Evolutionary conservation across 75 land plant genomes (phyloP), one percentile per base, ranked within the genome.

Genomic region (Cunninghamia lanceolata): DNA sequence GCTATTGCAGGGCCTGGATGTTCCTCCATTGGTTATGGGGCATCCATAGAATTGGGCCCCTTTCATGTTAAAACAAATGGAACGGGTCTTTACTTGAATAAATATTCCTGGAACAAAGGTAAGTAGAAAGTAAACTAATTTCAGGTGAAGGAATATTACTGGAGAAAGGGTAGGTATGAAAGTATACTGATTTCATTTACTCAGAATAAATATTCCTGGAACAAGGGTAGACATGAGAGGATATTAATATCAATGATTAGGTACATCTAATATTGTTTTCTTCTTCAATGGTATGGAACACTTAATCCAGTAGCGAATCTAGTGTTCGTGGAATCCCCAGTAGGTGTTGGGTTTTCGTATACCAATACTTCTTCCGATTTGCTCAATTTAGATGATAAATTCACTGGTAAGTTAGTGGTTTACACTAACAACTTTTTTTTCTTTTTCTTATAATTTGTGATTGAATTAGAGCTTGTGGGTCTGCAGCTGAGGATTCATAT

Each of bases 11-110:
- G 96, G 40, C 96, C 95, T 84, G 96, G 96, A 21, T 94, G 96
- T 86, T 93, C 98, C 9, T 93, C 95, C 15, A 86, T 96, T 68
- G 98, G 93, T 28, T 91, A 93, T 90, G 98, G 98, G 82, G 95
- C 93, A 73, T 91, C 93, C 59, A 89, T 85, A 15, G 98, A 96
- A 79, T 63, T 93, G 82, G 98, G 96, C 74, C 98, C 98, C 82
- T 90, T 93, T 28, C 89, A 88, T 50, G 89, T 93, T 21, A 88
- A 87, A 59, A 88, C 76, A 39, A 73, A 90, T 86, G 98, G 93
- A 52, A 89, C 81, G 16, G 91, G 91, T 5, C 93, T 96, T 42
- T 87, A 91, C 46, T 84, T 84, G 86, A 96, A 96, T 86, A 25
- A 83, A 19, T 89, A 89, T 85, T 84, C 96, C 71, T 96, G 96